These are phyloP conservation scores for Discostella pseudostelligera DNA, from an alignment of 108 stramenopile species.

Conservation along the genomic window DNA sequence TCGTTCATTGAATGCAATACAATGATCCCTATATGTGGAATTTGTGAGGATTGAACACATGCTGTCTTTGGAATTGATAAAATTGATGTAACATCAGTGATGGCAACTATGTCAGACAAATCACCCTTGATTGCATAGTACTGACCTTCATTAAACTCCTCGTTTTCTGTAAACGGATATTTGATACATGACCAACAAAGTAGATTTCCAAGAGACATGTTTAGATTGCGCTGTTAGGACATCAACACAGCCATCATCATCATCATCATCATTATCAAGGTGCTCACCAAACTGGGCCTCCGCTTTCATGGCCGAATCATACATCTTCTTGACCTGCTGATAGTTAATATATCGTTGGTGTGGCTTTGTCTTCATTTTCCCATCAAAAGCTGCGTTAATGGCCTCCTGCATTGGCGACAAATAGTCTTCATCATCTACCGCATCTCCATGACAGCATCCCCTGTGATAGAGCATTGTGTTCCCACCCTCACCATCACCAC, in stretches of 20 bases:
- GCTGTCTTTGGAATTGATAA: not conserved
- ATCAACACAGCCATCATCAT: too few relatives aligned
- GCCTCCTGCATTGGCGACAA: conserved; percentile 22
- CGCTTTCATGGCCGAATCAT: conserved; percentile 13
- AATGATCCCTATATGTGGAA: not conserved
- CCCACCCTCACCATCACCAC: not conserved
- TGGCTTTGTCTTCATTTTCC: not conserved
- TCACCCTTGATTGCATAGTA: not conserved
- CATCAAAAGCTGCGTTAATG: not conserved
- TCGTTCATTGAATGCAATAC: conserved; percentile 16
- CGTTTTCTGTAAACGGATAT: conserved; percentile 12
- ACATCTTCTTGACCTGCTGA: not conserved
- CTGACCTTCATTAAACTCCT: conserved; percentile 1
- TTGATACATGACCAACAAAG: not conserved
- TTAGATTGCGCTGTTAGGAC: too few relatives aligned
- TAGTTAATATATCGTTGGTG: not conserved
- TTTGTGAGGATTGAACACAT: conserved; percentile 8
- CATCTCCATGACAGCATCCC: conserved; percentile 32
- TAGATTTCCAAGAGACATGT: not conserved
- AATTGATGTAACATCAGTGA: not conserved
- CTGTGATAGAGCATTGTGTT: conserved; percentile 28
- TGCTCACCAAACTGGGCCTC: conserved; percentile 15
- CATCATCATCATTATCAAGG: not conserved
- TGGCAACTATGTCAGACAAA: too few relatives aligned
- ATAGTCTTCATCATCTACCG: conserved; percentile 1